These are phyloP conservation scores for Venustampulla echinocandica DNA, from an alignment of 495 filamentous ascomycete species.

Conservation along the genomic window DNA sequence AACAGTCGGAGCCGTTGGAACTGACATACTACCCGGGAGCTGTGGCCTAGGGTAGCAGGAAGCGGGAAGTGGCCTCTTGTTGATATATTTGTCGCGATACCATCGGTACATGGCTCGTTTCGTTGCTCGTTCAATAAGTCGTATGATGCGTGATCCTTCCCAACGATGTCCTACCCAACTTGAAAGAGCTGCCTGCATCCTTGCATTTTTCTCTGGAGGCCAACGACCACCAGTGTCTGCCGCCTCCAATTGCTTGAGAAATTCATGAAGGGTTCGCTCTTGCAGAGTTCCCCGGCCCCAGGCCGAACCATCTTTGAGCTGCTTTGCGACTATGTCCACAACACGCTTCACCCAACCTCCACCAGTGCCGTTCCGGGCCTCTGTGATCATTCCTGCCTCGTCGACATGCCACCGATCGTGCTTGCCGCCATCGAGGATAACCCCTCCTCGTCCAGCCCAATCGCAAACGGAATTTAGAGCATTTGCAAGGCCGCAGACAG, in stretches of 20 bases:
- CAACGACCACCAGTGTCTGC: slow-evolving; percentile 29
- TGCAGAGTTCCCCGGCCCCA: slow-evolving; percentile 78
- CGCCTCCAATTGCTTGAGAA: slow-evolving; percentile 40
- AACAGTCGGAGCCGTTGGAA: slow-evolving; percentile 88
- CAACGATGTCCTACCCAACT: slow-evolving; percentile 70
- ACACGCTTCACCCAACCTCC: slow-evolving; percentile 90
- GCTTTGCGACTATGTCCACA: slow-evolving; percentile 88
- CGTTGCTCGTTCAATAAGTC: slow-evolving; percentile 76
- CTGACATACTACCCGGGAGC: slow-evolving; percentile 63
- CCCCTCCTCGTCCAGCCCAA: slow-evolving; percentile 85
- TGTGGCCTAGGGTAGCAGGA: slow-evolving; percentile 64
- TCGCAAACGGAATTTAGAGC: slow-evolving; percentile 95
- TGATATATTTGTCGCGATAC: slow-evolving; percentile 78
- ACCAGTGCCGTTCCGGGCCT: slow-evolving; percentile 52
- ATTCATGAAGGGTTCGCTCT: slow-evolving; percentile 31
- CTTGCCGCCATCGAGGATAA: slow-evolving; percentile 58
- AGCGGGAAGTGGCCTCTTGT: slow-evolving; percentile 44
- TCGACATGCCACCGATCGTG: slow-evolving; percentile 94
- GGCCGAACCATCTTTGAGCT: slow-evolving; percentile 74
- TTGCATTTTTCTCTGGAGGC: slow-evolving; percentile 26
- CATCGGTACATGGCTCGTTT: slow-evolving; percentile 70
- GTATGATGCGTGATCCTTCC: slow-evolving; percentile 84
- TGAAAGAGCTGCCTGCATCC: slow-evolving; percentile 23
- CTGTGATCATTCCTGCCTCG: slow-evolving; percentile 72
- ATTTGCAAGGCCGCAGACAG: slow-evolving; percentile 91